Evolutionary conservation across 768 basidiomycete species (phyloP).

Genomic region (Chalciporus piperatus): DNA sequence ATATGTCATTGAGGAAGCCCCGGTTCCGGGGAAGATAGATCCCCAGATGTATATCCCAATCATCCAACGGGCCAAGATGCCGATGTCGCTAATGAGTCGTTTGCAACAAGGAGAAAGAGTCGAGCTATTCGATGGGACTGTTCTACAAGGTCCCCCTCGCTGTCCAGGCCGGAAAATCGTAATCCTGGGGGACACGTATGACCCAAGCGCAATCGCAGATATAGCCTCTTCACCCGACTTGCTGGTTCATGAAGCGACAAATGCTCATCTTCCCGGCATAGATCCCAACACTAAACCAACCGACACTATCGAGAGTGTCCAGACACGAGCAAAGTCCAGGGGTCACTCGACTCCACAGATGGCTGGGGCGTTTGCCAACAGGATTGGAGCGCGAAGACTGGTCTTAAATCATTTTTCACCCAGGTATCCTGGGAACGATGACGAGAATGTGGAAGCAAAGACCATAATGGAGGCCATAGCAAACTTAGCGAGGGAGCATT

Average conservation of each 20-base stretch:
- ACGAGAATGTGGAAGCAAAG: conserved; percentile 45
- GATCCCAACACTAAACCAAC: conserved; percentile 55
- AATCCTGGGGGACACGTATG: conserved; percentile 82
- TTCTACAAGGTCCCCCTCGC: conserved; percentile 63
- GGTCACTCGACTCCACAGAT: conserved; percentile 93
- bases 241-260: conserved; percentile 87
- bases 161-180: conserved; percentile 73
- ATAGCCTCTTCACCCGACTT: conserved; percentile 68
- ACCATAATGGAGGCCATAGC: conserved; percentile 64
- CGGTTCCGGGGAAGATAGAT: conserved; percentile 75
- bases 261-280: conserved; percentile 71
- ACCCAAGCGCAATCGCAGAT: conserved; percentile 63
- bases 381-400: conserved; percentile 57
- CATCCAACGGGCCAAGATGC: conserved; percentile 65
- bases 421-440: conserved; percentile 69
- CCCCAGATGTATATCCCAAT: conserved; percentile 64
- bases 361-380: conserved; percentile 78
- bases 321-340: conserved; percentile 62
- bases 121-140: conserved; percentile 66
- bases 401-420: conserved; percentile 86
- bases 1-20: conserved; percentile 68
- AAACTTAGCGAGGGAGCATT: conserved; percentile 51
- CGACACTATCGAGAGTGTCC: conserved; percentile 62
- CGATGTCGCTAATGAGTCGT: conserved; percentile 63
- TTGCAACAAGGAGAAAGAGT: conserved; percentile 66